phyloP scores from a whole-genome alignment of 1,284 basidiomycete species.

The Rhodotorula sp. region DNA sequence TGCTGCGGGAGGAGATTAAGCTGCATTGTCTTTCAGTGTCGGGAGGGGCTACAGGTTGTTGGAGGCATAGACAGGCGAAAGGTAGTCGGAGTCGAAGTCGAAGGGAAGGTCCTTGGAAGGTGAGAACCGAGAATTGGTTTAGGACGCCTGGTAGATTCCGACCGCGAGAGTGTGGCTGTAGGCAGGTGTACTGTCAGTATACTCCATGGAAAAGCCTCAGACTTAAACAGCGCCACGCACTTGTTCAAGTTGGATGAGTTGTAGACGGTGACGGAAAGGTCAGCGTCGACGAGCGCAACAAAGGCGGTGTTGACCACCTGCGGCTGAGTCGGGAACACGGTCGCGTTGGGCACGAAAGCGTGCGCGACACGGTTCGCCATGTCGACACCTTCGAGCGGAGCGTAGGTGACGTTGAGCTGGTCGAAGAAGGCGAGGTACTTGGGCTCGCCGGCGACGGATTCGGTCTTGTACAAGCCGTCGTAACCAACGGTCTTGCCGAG shows the following conservation, averaged over 20 bases:
- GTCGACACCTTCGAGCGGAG: constrained; percentile 9
- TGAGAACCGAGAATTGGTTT: neutral
- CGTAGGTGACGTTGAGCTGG: constrained; percentile 63
- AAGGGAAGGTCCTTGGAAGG: too few relatives aligned
- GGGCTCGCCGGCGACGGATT: constrained; percentile 53
- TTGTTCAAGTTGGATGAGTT: neutral
- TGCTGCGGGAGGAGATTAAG: too few relatives aligned
- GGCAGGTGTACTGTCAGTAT: neutral
- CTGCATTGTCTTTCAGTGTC: too few relatives aligned
- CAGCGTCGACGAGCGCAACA: constrained; percentile 57
- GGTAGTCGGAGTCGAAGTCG: too few relatives aligned
- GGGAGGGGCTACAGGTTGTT: too few relatives aligned
- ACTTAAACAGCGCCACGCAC: neutral
- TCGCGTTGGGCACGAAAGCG: constrained; percentile 51
- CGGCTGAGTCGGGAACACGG: constrained; percentile 17
- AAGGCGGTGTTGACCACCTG: constrained; percentile 58
- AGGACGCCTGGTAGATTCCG: constrained; percentile 2
- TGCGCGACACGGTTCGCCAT: constrained; percentile 2
- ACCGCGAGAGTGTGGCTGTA: constrained; percentile 49
- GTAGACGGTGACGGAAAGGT: constrained; percentile 61
- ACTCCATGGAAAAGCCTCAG: neutral
- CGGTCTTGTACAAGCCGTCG: constrained; percentile 58
- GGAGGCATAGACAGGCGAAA: too few relatives aligned
- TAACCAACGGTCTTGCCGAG: constrained; percentile 59
- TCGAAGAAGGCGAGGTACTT: constrained; percentile 59